Evolutionary conservation across 2,329 filamentous ascomycete species (phyloP).

Genomic region (Hirsutella minnesotensis): DNA sequence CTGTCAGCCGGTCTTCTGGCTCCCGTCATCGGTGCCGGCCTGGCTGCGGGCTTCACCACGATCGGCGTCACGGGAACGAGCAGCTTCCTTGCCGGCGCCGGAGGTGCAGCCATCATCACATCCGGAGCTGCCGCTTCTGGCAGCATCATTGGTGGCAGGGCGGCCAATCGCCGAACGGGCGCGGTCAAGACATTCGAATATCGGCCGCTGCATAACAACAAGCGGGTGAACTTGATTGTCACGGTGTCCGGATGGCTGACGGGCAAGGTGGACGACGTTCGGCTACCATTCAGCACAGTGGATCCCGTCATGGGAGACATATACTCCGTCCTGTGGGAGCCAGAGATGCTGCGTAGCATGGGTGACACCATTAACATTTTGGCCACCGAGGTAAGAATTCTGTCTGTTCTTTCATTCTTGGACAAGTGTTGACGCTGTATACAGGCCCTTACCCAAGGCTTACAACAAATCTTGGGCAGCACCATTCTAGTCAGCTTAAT

Average conservation of each 20-base stretch:
- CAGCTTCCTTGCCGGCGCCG: constrained; percentile 81
- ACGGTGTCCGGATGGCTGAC: constrained; percentile 98
- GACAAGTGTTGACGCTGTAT: neutral
- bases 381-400: constrained; percentile 73
- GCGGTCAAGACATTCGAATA: constrained; percentile 96
- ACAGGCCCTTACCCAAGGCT: constrained; percentile 83
- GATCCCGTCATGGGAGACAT: constrained; percentile 97
- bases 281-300: constrained; percentile 88
- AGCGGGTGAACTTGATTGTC: constrained; percentile 88
- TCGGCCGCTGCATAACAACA: constrained; percentile 92
- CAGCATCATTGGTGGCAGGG: constrained; percentile 72
- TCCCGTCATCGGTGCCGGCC: constrained; percentile 84
- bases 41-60: constrained; percentile 89
- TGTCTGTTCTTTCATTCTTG: neutral
- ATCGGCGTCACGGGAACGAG: constrained; percentile 85
- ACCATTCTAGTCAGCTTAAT: constrained; percentile 83
- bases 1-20: constrained; percentile 85
- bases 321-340: constrained; percentile 95
- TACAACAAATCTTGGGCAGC: constrained; percentile 87
- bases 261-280: constrained; percentile 92
- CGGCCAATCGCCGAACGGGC: constrained; percentile 78
- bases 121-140: constrained; percentile 79
- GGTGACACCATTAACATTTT: constrained; percentile 98
- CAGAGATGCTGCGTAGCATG: constrained; percentile 95
- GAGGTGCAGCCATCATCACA: constrained; percentile 88